Conservation (phyloP, 805 yeast species). For the Brettanomyces nanus region DNA sequence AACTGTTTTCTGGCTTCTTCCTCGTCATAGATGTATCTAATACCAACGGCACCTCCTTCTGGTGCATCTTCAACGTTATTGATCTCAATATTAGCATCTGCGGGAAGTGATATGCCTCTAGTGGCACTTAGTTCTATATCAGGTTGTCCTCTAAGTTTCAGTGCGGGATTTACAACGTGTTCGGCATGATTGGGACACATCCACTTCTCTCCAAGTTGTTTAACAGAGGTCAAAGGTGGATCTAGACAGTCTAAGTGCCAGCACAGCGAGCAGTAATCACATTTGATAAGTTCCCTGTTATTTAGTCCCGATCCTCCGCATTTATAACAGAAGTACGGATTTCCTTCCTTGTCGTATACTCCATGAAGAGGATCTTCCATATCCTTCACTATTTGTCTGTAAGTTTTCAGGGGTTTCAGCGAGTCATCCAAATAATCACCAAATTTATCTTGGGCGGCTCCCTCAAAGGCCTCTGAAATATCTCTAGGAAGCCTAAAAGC, state of each 20-base stretch:
- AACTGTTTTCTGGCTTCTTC: slow-evolving; percentile 23
- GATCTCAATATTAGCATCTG: slow-evolving; percentile 48
- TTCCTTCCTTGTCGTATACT: slow-evolving; percentile 54
- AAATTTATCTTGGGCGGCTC: slow-evolving; percentile 54
- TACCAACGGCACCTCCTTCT: slow-evolving; percentile 28
- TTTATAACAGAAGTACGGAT: slow-evolving; percentile 61
- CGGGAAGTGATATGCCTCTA: slow-evolving; percentile 35
- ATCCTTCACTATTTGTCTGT: slow-evolving; percentile 38
- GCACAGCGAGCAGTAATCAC: slow-evolving; percentile 74
- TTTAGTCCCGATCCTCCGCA: slow-evolving; percentile 64
- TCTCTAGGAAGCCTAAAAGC: slow-evolving; percentile 61
- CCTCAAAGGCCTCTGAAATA: slow-evolving; percentile 64
- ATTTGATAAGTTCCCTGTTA: slow-evolving; percentile 51
- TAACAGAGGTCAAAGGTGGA: slow-evolving; percentile 66
- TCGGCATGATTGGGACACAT: slow-evolving; percentile 83
- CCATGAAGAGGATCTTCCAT: slow-evolving; percentile 49
- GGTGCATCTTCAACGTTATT: slow-evolving; percentile 32
- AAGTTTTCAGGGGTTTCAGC: slow-evolving; percentile 38
- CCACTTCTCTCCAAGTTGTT: slow-evolving; percentile 77
- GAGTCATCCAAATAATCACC: slow-evolving; percentile 71
- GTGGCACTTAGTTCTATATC: slow-evolving; percentile 47
- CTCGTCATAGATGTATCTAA: slow-evolving; percentile 41
- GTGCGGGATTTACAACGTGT: slow-evolving; percentile 33
- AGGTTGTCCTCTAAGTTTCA: slow-evolving; percentile 45
- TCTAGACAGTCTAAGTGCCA: slow-evolving; percentile 89